Evolutionary conservation across 2,329 filamentous ascomycete genomes (phyloP), one percentile per base, ranked within the genome.

Genomic region (Lachnellula subtilissima): DNA sequence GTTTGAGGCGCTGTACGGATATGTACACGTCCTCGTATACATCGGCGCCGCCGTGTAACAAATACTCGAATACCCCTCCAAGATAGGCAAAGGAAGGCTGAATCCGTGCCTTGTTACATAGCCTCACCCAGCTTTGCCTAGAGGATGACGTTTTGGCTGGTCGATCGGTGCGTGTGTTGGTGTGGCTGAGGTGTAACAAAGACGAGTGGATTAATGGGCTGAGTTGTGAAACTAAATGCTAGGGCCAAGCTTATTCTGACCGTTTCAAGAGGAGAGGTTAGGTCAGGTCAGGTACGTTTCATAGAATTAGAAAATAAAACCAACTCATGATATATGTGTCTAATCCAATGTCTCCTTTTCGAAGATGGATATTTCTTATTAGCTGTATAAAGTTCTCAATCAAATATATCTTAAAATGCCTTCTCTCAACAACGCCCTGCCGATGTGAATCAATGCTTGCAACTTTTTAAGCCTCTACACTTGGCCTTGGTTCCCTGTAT

Each of bases 351-450:
- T 32, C 28, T 9, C 28, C 28, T 32, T 32, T 32, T 32, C 28
- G 28, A 32, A 9, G 8, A 32, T 32, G 28, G 28, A 32, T 32
- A 9, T 32, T 32, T 32, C 8, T 32, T 32, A 32, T 32, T 32
- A 32, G 8, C 9, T 32, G 28, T 32, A 32, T 32, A 45, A 47
- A 17, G 4, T 53, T 32, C 4, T 46, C 28, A 28, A 47, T 35
- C 5, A 48, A 12, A 47, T 53, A 48, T 45, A 42, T 22, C 45
- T 47, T 9, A 2, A 35, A 47, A 47, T 47, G 45, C 45, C 45
- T 7, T 32, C 45, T 28, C 45, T 28, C 23, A 5, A 54, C 52
- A 60, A 58, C 58, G 58, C 58, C 58, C 48, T 36, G 52, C 50
- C 55, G 37, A 57, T 57, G 55, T 11, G 28, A 9, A 32, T 32